Evolutionary conservation across 2,329 filamentous ascomycete species (phyloP).

Genomic region (Pseudogymnoascus sp.): DNA sequence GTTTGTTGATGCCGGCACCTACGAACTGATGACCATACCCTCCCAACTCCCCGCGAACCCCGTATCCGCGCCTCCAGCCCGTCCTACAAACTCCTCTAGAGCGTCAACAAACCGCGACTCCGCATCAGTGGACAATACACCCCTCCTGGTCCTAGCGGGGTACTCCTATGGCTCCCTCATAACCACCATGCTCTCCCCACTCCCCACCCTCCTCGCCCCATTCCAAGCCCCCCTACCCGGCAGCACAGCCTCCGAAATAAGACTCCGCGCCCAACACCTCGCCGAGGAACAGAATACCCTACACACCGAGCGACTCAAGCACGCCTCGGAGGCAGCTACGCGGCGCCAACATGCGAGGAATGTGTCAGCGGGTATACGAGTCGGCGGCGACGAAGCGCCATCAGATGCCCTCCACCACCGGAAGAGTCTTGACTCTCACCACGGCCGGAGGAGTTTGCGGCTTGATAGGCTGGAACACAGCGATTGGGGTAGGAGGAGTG

Average conservation of each 20-base stretch:
- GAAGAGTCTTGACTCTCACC: conserved; percentile 31
- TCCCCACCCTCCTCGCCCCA: conserved; percentile 45
- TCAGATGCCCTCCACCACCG: conserved; percentile 23
- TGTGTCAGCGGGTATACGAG: conserved; percentile 20
- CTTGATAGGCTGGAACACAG: background rate
- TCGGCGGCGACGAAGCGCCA: conserved; percentile 25
- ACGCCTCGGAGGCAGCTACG: conserved; percentile 7
- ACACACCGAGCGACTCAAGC: conserved; percentile 8
- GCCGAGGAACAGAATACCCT: conserved; percentile 51
- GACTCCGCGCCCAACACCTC: conserved; percentile 60
- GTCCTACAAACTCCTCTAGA: background rate
- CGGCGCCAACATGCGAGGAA: conserved; percentile 19
- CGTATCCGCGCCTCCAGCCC: background rate
- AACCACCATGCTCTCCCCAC: conserved; percentile 61
- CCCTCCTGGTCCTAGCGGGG: conserved; percentile 58
- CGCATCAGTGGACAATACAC: background rate
- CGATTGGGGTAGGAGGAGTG: conserved; percentile 31
- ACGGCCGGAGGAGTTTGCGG: conserved; percentile 10
- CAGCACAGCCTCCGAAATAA: conserved; percentile 60
- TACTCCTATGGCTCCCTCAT: conserved; percentile 91
- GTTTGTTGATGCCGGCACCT: conserved; percentile 16
- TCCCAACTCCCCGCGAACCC: conserved; percentile 16
- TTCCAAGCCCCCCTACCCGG: conserved; percentile 49
- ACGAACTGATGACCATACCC: conserved; percentile 21
- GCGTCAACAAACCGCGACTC: background rate